Evolutionary conservation across 495 filamentous ascomycete species (phyloP), one percentile per base, ranked within the genome.

Genomic region (Talaromyces liani): DNA sequence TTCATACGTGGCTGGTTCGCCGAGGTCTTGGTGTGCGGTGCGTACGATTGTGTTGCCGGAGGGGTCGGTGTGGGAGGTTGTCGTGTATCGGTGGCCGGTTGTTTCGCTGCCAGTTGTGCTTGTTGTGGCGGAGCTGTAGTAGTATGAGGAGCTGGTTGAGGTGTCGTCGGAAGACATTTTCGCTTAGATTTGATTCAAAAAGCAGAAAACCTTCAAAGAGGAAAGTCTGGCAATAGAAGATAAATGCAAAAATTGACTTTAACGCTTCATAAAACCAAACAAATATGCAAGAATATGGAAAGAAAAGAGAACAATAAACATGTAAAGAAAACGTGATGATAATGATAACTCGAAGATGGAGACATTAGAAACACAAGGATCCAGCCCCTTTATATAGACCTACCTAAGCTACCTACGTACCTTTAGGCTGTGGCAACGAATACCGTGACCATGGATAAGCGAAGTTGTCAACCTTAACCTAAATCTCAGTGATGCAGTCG

Each of bases 11-110:
- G 71, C 60, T 2, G 74, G 72, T 45, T 75, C 61, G 34, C 77
- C 77, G 1, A 79, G 66, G 24, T 76, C 75, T 62, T 79, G 74
- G 8, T 69, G 66, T 10, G 72, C 73, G 10, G 74, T 75, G 58
- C 74, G 74, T 6, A 78, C 72, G 63, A 70, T 65, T 2, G 74
- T 79, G n/a, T 66, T 70, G 33, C 77, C 77, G 29, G 77, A 69
- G 2, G 66, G 64, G 10, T 73, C 67, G 45, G 74, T 79, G 45
- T 73, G 66, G 1, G 74, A 73, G 51, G 65, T 64, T 6, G 73
- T 75, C n/a, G 69, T 65, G 64, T 76, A 76, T 4, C 74, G 72
- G 60, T 75, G 72, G 63, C 74, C 76, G 56, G 69, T 71, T 20
- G 69, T 68, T 29, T 61, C 64, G 2, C 54, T 64, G 33, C 70